phyloP scores from a whole-genome alignment of 495 filamentous ascomycete species.

The Aspergillus heteromorphus region DNA sequence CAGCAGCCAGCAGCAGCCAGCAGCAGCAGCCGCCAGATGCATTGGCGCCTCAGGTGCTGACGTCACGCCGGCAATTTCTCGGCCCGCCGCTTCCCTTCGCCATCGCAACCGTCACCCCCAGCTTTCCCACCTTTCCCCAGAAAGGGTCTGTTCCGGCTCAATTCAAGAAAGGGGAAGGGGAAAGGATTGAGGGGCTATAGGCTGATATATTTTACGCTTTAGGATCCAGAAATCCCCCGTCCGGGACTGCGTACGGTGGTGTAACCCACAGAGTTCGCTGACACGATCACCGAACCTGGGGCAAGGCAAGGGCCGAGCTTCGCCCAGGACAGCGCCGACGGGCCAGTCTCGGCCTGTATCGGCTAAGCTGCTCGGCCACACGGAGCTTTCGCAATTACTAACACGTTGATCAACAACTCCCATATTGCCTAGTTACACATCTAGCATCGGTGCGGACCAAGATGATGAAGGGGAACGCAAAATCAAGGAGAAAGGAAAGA shows the following conservation, averaged over 20 bases:
- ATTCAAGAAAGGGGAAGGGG: no score
- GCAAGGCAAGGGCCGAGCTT: slow-evolving; percentile 14
- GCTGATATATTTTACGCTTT: no score
- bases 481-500: slow-evolving; percentile 9
- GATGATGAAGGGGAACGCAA: slow-evolving; percentile 7
- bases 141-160: no score
- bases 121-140: background rate
- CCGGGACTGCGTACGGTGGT: no score
- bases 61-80: slow-evolving; percentile 27
- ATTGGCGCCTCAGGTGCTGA: slow-evolving; percentile 8
- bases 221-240: background rate
- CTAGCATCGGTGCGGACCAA: no score
- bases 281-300: no score
- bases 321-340: slow-evolving; percentile 16
- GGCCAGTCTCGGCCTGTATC: slow-evolving; percentile 30
- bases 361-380: slow-evolving; percentile 34
- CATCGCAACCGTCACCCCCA: background rate
- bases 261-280: no score
- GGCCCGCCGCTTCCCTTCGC: slow-evolving; percentile 9
- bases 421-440: background rate
- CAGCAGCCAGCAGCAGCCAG: background rate
- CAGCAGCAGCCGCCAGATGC: background rate
- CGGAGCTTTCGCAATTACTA: slow-evolving; percentile 21
- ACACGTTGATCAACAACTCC: background rate
- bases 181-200: no score